A percentile compares a stretch with the other conserved stretches of the same genome.
These are phyloP conservation scores for Plasmodium cynomolgi DNA, from an alignment of 169 alveolate genomes.

Conservation along the genomic window DNA sequence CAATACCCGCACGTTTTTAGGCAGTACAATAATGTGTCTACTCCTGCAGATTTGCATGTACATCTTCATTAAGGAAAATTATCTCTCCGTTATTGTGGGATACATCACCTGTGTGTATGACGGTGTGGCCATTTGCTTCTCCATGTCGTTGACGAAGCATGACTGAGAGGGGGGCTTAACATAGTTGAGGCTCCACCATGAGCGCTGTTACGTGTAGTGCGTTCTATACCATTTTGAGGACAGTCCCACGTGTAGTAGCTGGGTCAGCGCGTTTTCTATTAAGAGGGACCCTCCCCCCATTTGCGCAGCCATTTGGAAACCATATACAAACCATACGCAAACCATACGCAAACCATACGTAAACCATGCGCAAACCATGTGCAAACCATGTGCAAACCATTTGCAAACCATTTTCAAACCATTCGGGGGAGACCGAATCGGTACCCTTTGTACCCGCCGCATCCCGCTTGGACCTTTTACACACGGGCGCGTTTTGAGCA, in stretches of 20 bases:
- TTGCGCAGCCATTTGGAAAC: not conserved
- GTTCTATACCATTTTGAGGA: not conserved
- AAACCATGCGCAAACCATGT: too few relatives aligned
- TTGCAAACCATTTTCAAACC: too few relatives aligned
- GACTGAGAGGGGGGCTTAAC: not conserved
- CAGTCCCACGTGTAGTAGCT: not conserved
- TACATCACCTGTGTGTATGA: not conserved
- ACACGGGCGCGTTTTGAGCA: not conserved
- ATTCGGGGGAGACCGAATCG: not conserved
- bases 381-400: too few relatives aligned
- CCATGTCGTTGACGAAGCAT: not conserved
- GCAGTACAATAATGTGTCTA: constrained; percentile 84
- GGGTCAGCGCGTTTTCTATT: not conserved
- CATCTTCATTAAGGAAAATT: constrained; percentile 76
- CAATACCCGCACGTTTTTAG: constrained; percentile 92
- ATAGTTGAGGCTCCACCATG: not conserved
- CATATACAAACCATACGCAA: too few relatives aligned
- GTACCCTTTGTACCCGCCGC: not conserved
- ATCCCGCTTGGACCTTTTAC: not conserved
- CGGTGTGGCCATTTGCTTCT: not conserved
- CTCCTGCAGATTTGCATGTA: constrained; percentile 84
- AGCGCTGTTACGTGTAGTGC: not conserved
- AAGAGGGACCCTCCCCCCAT: not conserved
- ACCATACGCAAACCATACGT: too few relatives aligned
- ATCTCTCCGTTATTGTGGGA: not conserved